A percentile compares a stretch with the other conserved stretches of the same genome.
These are phyloP conservation scores for Cladophialophora immunda DNA, from an alignment of 2,329 filamentous ascomycete genomes.

Conservation along the genomic window DNA sequence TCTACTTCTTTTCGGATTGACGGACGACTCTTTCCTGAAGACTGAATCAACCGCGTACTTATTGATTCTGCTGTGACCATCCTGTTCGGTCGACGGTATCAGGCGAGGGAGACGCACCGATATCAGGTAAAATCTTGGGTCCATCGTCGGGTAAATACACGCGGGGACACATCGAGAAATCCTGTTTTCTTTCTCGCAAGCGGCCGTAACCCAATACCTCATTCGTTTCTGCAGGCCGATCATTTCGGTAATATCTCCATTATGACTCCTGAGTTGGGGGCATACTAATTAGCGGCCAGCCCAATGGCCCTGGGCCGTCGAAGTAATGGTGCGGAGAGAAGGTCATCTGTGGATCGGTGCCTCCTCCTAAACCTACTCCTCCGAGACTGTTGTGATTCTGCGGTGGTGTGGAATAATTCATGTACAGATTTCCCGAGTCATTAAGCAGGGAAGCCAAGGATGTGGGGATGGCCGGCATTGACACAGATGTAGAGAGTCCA, in stretches of 20 bases:
- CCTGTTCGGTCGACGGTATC: background rate
- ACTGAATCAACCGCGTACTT: background rate
- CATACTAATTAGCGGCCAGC: constrained; percentile 35
- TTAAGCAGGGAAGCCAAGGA: constrained; percentile 39
- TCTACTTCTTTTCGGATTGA: background rate
- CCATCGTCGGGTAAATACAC: background rate
- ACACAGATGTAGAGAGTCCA: constrained; percentile 19
- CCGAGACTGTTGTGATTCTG: constrained; percentile 24
- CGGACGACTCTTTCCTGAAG: background rate
- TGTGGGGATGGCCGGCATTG: constrained; percentile 30
- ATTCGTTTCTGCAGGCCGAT: no score
- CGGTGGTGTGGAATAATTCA: constrained; percentile 31
- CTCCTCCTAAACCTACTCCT: constrained; percentile 3
- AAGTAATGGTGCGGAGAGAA: constrained; percentile 35
- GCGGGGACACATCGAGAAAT: background rate
- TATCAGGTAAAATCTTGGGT: background rate
- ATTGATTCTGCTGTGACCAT: background rate
- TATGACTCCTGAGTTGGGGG: constrained; percentile 26
- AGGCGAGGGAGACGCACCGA: background rate
- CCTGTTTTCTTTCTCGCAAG: background rate
- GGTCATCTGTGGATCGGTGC: constrained; percentile 28
- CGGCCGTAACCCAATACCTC: background rate
- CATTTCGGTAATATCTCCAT: background rate
- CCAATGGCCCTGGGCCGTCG: constrained; percentile 27
- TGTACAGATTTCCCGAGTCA: constrained; percentile 28